These are phyloP conservation scores for Candida smagusa DNA, from an alignment of 1,139 yeast genomes.

Conservation along the genomic window DNA sequence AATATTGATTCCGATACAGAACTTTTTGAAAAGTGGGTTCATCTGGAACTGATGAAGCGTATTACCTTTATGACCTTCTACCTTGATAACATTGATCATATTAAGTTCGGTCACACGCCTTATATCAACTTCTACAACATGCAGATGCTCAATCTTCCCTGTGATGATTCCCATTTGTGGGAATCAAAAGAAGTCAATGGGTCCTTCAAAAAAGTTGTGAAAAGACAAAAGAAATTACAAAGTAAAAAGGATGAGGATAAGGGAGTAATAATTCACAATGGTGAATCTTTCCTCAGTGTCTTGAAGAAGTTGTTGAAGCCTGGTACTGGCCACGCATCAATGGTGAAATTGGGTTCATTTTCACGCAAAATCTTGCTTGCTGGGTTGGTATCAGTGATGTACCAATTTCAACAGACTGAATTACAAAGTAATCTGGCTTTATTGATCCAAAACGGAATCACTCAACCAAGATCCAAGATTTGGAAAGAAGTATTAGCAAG, in stretches of 20 bases:
- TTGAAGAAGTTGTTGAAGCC: slow-evolving; percentile 33
- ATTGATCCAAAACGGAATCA: slow-evolving; percentile 24
- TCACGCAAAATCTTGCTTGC: slow-evolving; percentile 67
- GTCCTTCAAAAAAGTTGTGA: slow-evolving; percentile 38
- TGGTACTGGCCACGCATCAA: slow-evolving; percentile 11
- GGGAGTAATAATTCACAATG: slow-evolving; percentile 16
- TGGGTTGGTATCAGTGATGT: slow-evolving; percentile 66
- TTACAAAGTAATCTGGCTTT: slow-evolving; percentile 50
- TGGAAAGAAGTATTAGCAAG: slow-evolving; percentile 21
- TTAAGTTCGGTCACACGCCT: slow-evolving; percentile 73
- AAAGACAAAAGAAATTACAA: slow-evolving; percentile 34
- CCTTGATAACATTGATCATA: slow-evolving; percentile 76
- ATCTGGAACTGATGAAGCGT: slow-evolving; percentile 73
- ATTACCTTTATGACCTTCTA: slow-evolving; percentile 79
- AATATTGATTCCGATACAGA: slow-evolving; percentile 24
- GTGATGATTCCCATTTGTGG: slow-evolving; percentile 73
- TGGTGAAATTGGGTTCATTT: slow-evolving; percentile 29
- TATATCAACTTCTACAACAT: slow-evolving; percentile 69
- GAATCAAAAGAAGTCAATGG: slow-evolving; percentile 45
- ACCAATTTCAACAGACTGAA: slow-evolving; percentile 74
- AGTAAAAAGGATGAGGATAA: slow-evolving; percentile 7
- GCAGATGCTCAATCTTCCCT: slow-evolving; percentile 67
- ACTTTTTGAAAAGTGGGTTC: slow-evolving; percentile 60
- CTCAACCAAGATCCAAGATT: slow-evolving; percentile 12
- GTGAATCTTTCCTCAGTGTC: slow-evolving; percentile 33